Evolutionary conservation across 106 monocot genomes (phyloP), one percentile per base, ranked within the genome.

Genomic region (Cymbidium sinense): DNA sequence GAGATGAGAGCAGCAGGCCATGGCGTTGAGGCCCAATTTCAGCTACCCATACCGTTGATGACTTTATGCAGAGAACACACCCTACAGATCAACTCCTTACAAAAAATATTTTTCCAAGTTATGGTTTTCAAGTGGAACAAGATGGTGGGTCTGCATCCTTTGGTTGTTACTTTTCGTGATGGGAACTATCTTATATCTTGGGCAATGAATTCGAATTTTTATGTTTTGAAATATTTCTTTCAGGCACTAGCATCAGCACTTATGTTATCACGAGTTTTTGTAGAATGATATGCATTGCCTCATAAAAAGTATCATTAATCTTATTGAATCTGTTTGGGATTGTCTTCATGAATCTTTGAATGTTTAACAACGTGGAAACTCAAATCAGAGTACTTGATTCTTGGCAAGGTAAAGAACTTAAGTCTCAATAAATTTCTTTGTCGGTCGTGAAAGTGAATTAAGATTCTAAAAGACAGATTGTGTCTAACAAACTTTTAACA

Each of bases 1-100:
- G 93, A 95, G 82, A 95, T 95, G 95, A 88, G 84, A 74, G 95
- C 92, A 79, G 95, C 95, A 36, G 93, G 95, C 15, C 84, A 93
- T 87, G 95, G 92, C 11, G 87, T 95, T 82, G 93, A 95, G 50
- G 86, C 90, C 34, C 95, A 95, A 65, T 95, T 95, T 55, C 95
- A 93, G 83, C 71, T 88, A 64, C 87, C 95, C 9, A 79, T 95
- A 76, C 81, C 76, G 93, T 96, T 58, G 91, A 91, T 81, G 96
- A 96, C 75, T 96, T 93, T 69, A 93, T 93, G 96, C 96, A 96
- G 82, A 91, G 88, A 79, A 70, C 91, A 27, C 92, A 90, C 51
- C 81, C 90, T 37, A 81, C 85, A 0, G 92, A 95, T 77, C 95
- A 90, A 82, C 74, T 87, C 28, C 80, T 93, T 20, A 43, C 70